Conservation (phyloP, 768 basidiomycete genomes). For the Baorangia bicolor region DNA sequence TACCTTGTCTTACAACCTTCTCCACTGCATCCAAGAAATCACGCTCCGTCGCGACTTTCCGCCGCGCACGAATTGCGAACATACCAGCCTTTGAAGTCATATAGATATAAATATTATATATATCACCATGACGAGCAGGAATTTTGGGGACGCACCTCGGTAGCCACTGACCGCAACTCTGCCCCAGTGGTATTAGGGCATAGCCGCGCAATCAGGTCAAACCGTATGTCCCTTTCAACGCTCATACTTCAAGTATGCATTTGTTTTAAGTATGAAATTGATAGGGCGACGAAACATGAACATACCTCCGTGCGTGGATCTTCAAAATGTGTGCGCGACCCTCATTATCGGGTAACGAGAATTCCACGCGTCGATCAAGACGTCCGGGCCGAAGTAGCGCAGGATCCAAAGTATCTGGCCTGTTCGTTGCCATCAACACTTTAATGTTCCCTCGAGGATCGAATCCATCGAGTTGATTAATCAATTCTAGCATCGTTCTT, state of each 20-base stretch:
- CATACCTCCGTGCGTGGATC: slow-evolving; percentile 92
- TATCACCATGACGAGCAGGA: slow-evolving; percentile 58
- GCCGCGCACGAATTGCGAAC: slow-evolving; percentile 96
- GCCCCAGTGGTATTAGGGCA: slow-evolving; percentile 99
- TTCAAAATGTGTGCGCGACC: slow-evolving; percentile 95
- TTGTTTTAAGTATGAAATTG: not conserved
- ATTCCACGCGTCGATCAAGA: slow-evolving; percentile 95
- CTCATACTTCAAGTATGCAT: slow-evolving; percentile 69
- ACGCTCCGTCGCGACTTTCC: slow-evolving; percentile 96
- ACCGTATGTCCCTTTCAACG: slow-evolving; percentile 94
- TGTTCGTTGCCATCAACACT: slow-evolving; percentile 99
- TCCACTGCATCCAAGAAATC: slow-evolving; percentile 98
- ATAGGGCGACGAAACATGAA: slow-evolving; percentile 4
- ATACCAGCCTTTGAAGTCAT: slow-evolving; percentile 89
- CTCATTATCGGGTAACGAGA: slow-evolving; percentile 91
- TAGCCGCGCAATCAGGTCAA: slow-evolving; percentile 92
- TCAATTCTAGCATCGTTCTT: slow-evolving; percentile 97
- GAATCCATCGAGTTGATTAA: slow-evolving; percentile 98
- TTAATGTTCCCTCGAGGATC: slow-evolving; percentile 99
- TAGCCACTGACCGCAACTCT: slow-evolving; percentile 95
- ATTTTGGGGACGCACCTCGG: slow-evolving; percentile 59
- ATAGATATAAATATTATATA: slow-evolving; percentile 90
- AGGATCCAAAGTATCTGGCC: slow-evolving; percentile 97
- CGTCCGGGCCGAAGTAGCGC: slow-evolving; percentile 94
- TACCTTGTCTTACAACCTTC: slow-evolving; percentile 96